phyloP scores from a whole-genome alignment of 2,329 filamentous ascomycete genomes.

The Teratosphaeria pseudoeucalypti region DNA sequence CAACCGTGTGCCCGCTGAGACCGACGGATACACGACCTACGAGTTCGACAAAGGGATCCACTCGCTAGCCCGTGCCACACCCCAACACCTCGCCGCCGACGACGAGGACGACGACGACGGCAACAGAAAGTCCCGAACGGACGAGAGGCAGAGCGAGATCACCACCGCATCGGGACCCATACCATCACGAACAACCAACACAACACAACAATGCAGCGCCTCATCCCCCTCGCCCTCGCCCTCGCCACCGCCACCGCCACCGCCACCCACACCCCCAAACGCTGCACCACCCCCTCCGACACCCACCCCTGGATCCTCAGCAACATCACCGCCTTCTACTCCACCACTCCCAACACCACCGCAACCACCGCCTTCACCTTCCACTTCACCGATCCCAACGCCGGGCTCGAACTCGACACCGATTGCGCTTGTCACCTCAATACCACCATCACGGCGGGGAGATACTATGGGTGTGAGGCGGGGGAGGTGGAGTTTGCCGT shows the following conservation, averaged over 20 bases:
- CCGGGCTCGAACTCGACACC: constrained; percentile 16
- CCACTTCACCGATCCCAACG: constrained; percentile 18
- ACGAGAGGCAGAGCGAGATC: no score
- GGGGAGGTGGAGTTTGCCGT: constrained; percentile 14
- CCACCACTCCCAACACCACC: neutral
- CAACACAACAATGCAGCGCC: neutral
- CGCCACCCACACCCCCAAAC: neutral
- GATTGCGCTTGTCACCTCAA: constrained; percentile 6
- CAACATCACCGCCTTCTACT: neutral
- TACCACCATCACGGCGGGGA: constrained; percentile 2
- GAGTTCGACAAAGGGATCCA: no score
- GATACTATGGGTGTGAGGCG: constrained; percentile 14
- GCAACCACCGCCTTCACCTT: constrained; percentile 11
- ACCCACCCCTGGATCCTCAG: neutral
- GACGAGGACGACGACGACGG: neutral
- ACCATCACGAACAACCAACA: neutral
- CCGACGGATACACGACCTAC: no score
- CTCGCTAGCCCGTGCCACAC: no score
- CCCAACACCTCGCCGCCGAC: neutral
- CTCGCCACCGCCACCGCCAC: neutral
- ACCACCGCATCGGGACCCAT: neutral
- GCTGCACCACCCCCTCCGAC: neutral
- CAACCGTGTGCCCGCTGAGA: no score
- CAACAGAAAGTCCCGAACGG: no score
- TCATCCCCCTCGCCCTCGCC: neutral